Percentiles rank a stretch among this genome's conserved stretches.
Evolutionary conservation across 2,329 filamentous ascomycete genomes (phyloP).

Genomic region (Hypoxylon sp.): DNA sequence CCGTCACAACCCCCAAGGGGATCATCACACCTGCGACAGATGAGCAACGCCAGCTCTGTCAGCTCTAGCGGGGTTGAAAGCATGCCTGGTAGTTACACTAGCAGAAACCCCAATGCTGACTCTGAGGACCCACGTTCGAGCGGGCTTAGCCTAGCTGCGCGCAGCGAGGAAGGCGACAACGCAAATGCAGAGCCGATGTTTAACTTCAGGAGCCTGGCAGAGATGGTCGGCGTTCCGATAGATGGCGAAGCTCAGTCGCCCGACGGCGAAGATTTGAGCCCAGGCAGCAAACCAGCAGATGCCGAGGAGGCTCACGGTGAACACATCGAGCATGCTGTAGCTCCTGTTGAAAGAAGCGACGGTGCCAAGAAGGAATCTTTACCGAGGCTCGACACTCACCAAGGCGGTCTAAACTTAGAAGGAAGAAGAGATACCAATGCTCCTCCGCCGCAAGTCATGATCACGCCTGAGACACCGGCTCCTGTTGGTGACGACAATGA

Average conservation of each 20-base stretch:
- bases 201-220: conserved; percentile 87
- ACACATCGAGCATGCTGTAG: conserved; percentile 47
- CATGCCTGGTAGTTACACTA: conserved; percentile 60
- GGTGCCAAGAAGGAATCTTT: conserved; percentile 20
- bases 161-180: conserved; percentile 60
- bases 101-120: conserved; percentile 51
- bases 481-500: conserved; percentile 45
- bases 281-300: conserved; percentile 49
- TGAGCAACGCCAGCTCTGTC: conserved; percentile 87
- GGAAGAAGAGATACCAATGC: conserved; percentile 29
- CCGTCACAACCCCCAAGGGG: conserved; percentile 62
- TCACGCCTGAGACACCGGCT: conserved; percentile 61
- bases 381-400: conserved; percentile 37
- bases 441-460: conserved; percentile 53
- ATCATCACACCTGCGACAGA: conserved; percentile 78
- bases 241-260: conserved; percentile 51
- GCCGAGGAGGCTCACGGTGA: conserved; percentile 44
- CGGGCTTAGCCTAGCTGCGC: conserved; percentile 59
- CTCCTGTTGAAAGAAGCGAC: conserved; percentile 19
- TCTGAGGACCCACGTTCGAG: conserved; percentile 62
- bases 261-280: conserved; percentile 14
- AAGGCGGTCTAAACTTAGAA: conserved; percentile 30
- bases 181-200: conserved; percentile 79
- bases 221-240: conserved; percentile 76
- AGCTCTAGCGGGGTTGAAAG: conserved; percentile 80